Evolutionary conservation across 805 yeast species (phyloP).

Genomic region (Sugiyamaella marilandica): DNA sequence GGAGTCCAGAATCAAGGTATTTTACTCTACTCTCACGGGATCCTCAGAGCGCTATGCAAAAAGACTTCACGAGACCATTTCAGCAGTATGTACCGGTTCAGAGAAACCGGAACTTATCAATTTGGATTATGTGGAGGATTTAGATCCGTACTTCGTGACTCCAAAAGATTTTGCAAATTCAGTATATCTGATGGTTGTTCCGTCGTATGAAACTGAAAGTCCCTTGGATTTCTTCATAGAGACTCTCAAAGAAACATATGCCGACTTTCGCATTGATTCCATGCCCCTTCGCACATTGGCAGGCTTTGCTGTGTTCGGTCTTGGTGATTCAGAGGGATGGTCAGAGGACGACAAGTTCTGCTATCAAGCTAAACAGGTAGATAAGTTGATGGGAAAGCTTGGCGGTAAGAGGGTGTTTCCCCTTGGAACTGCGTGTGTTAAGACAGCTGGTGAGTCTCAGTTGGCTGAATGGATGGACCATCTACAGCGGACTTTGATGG

Average conservation of each 20-base stretch:
- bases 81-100: background rate
- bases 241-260: constrained; percentile 70
- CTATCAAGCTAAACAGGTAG: constrained; percentile 75
- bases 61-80: constrained; percentile 36
- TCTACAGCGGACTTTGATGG: constrained; percentile 57
- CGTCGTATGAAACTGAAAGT: constrained; percentile 89
- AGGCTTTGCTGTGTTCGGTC: constrained; percentile 81
- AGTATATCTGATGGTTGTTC: constrained; percentile 67
- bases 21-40: constrained; percentile 85
- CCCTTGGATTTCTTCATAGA: constrained; percentile 86
- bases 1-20: constrained; percentile 43
- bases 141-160: constrained; percentile 74
- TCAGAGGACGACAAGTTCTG: constrained; percentile 64
- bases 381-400: constrained; percentile 67
- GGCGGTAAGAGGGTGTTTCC: constrained; percentile 88
- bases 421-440: constrained; percentile 77
- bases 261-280: constrained; percentile 82
- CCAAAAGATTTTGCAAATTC: constrained; percentile 43
- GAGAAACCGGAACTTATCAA: constrained; percentile 50
- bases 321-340: constrained; percentile 88
- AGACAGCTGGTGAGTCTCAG: constrained; percentile 48
- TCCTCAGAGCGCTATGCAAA: constrained; percentile 68
- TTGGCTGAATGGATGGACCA: constrained; percentile 64
- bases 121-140: constrained; percentile 76
- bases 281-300: constrained; percentile 63